Conservation (phyloP, 805 yeast species). For the Suhomyces xylopsoci region DNA sequence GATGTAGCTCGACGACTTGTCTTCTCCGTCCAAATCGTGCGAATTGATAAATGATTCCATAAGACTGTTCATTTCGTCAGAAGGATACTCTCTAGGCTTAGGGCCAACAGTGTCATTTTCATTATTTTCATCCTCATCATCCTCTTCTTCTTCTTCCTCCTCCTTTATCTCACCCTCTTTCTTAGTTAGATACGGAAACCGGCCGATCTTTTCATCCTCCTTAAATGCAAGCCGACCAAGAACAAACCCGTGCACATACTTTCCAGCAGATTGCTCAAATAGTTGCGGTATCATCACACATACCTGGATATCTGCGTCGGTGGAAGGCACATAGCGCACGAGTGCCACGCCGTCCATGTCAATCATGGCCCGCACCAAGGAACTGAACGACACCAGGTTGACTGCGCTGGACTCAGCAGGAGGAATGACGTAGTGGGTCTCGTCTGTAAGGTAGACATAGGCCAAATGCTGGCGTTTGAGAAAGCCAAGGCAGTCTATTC, state of each 20-base stretch:
- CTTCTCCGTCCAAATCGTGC: conserved; percentile 21
- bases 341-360: conserved; percentile 49
- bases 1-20: background rate
- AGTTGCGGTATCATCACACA: conserved; percentile 53
- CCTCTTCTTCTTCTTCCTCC: conserved; percentile 3
- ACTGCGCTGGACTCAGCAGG: conserved; percentile 18
- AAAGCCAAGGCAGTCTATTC: conserved; percentile 66
- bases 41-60: conserved; percentile 34
- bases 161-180: conserved; percentile 6
- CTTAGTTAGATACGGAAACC: conserved; percentile 35
- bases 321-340: conserved; percentile 59
- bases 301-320: conserved; percentile 44
- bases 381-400: conserved; percentile 33
- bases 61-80: conserved; percentile 10
- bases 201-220: conserved; percentile 69
- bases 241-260: conserved; percentile 40
- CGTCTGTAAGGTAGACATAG: conserved; percentile 57
- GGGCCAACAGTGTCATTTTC: background rate
- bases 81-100: conserved; percentile 6
- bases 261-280: conserved; percentile 1
- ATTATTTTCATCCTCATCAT: background rate
- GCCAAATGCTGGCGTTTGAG: conserved; percentile 47
- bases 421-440: conserved; percentile 54
- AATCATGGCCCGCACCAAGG: conserved; percentile 50
- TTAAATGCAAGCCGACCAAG: conserved; percentile 62